phyloP scores from a whole-genome alignment of 208 protist species.

The Trypanosoma vivax region DNA sequence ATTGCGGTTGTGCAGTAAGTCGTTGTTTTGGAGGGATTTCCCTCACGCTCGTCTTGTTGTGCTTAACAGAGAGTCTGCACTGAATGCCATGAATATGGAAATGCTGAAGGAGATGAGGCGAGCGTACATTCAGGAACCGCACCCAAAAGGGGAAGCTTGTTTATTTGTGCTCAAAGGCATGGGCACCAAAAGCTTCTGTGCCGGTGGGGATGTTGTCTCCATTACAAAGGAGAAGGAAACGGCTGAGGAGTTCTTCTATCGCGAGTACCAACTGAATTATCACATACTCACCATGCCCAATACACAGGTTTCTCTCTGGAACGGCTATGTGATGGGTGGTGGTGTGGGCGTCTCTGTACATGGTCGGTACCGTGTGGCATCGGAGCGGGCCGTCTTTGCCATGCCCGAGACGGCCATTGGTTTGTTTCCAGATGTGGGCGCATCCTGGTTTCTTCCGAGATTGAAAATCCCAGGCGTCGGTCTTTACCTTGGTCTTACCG shows the following conservation, averaged over 20 bases:
- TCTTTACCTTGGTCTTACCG: constrained; percentile 74
- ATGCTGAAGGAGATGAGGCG: constrained; percentile 35
- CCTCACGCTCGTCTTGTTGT: constrained; percentile 40
- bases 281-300: constrained; percentile 36
- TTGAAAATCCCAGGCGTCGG: constrained; percentile 39
- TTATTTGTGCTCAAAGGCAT: constrained; percentile 58
- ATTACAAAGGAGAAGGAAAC: constrained; percentile 21
- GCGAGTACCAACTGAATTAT: constrained; percentile 69
- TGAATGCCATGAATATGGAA: constrained; percentile 55
- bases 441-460: constrained; percentile 61
- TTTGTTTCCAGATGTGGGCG: constrained; percentile 75
- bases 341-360: constrained; percentile 72
- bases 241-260: constrained; percentile 38
- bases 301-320: constrained; percentile 65
- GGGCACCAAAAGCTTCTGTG: constrained; percentile 72
- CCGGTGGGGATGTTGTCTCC: constrained; percentile 74
- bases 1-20: constrained; percentile 1
- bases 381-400: constrained; percentile 67
- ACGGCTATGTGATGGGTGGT: constrained; percentile 80
- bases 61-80: constrained; percentile 44
- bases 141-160: constrained; percentile 14
- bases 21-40: constrained; percentile 45
- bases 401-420: constrained; percentile 87
- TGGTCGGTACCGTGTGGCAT: constrained; percentile 65
- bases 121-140: constrained; percentile 29